These are phyloP conservation scores for Coemansia sp. DNA, from an alignment of 192 early-diverging fungal genomes.

Conservation along the genomic window DNA sequence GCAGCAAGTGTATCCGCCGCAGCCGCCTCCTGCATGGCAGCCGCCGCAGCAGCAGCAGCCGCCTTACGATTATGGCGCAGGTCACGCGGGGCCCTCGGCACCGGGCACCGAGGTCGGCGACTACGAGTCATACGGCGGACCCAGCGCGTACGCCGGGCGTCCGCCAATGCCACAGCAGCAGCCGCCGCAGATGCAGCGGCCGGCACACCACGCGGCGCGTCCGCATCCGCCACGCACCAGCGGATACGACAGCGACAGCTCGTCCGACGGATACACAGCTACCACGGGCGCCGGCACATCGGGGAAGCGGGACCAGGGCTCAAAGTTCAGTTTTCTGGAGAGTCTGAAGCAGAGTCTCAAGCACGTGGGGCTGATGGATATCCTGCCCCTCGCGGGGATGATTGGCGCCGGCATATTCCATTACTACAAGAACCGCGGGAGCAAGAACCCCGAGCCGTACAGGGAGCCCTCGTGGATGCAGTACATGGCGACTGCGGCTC, in stretches of 20 bases:
- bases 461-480: constrained; percentile 40
- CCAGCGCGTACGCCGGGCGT: constrained; percentile 10
- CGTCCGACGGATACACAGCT: constrained; percentile 7
- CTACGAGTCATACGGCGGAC: constrained; percentile 22
- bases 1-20: constrained; percentile 6
- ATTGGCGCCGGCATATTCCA: constrained; percentile 40
- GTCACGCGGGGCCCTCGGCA: constrained; percentile 22
- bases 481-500: constrained; percentile 22
- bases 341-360: constrained; percentile 41
- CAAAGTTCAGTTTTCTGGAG: constrained; percentile 23
- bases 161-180: background rate
- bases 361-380: constrained; percentile 20
- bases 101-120: constrained; percentile 22
- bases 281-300: background rate
- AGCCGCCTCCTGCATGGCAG: constrained; percentile 10
- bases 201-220: constrained; percentile 8
- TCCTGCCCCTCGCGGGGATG: constrained; percentile 32
- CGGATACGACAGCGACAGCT: constrained; percentile 26
- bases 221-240: background rate
- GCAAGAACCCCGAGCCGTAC: constrained; percentile 17
- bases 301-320: background rate
- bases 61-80: constrained; percentile 3
- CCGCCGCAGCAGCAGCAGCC: constrained; percentile 9
- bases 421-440: constrained; percentile 18
- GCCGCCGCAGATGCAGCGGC: background rate